Conservation (phyloP, 2,329 filamentous ascomycete species). For the Neofusicoccum kwambonambiense region DNA sequence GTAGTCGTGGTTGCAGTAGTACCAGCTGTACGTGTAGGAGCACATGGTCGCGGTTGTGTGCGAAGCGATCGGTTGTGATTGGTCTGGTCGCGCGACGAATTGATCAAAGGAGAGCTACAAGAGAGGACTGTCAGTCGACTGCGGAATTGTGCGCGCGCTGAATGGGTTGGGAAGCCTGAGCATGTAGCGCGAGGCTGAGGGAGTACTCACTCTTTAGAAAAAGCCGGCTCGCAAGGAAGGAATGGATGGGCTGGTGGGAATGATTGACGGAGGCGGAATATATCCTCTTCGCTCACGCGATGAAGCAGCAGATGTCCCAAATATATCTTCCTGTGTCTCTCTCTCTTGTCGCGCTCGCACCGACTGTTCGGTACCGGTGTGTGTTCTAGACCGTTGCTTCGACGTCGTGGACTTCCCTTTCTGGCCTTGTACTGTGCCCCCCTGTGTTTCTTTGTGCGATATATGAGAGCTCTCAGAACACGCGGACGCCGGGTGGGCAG, state of each 20-base stretch:
- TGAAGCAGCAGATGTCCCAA: not conserved
- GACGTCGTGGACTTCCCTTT: constrained; percentile 3
- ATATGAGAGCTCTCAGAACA: no score
- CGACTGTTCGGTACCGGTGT: not conserved
- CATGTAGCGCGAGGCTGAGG: no score
- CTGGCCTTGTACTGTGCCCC: not conserved
- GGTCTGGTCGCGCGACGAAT: not conserved
- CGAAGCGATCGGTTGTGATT: not conserved
- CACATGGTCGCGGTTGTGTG: constrained; percentile 37
- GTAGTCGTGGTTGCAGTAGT: constrained; percentile 50
- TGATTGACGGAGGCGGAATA: not conserved
- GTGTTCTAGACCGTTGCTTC: constrained; percentile 5
- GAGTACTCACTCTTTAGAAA: constrained; percentile 1
- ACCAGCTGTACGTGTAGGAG: constrained; percentile 48
- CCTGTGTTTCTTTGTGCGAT: not conserved
- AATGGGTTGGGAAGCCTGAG: not conserved
- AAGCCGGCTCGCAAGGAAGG: not conserved
- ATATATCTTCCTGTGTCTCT: not conserved
- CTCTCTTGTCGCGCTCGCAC: not conserved
- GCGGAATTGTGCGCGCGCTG: not conserved
- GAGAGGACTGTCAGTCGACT: not conserved
- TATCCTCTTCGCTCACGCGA: not conserved
- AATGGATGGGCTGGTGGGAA: not conserved
- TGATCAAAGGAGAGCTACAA: not conserved
- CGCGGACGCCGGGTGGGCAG: not conserved